Evolutionary conservation across 1,284 basidiomycete species (phyloP).

Genomic region (Pyrrhoderma noxium): DNA sequence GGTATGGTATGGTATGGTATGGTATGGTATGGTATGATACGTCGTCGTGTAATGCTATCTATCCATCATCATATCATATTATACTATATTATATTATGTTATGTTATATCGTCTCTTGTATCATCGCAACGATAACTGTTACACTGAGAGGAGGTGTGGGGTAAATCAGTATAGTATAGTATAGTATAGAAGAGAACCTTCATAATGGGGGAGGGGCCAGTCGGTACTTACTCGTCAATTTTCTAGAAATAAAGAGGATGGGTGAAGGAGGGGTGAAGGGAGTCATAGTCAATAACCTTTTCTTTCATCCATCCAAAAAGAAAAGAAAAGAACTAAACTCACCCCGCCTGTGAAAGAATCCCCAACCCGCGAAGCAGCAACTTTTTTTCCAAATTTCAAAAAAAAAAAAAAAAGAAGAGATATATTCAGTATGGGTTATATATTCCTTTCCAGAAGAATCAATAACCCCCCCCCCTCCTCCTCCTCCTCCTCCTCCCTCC

Average conservation of each 20-base stretch:
- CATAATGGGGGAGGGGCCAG: too few relatives aligned
- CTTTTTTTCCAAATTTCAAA: conserved; percentile 26
- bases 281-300: neutral
- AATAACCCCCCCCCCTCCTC: neutral
- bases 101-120: conserved; percentile 42
- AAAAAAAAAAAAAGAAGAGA: conserved; percentile 4
- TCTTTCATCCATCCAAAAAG: too few relatives aligned
- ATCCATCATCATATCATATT: too few relatives aligned
- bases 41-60: too few relatives aligned
- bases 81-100: too few relatives aligned
- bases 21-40: too few relatives aligned
- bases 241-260: conserved; percentile 33
- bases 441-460: neutral
- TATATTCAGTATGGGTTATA: conserved; percentile 10
- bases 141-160: conserved; percentile 34
- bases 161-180: neutral
- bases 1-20: too few relatives aligned
- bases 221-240: conserved; percentile 62
- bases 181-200: too few relatives aligned
- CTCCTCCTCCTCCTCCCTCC: neutral
- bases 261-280: conserved; percentile 10
- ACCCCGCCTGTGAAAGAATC: conserved; percentile 66
- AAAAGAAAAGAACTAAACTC: conserved; percentile 27
- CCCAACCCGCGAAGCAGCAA: conserved; percentile 53
- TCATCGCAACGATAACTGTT: conserved; percentile 52